A percentile compares a stretch with the other conserved stretches of the same genome.
phyloP scores from a whole-genome alignment of 73 alveolate species.

The Urostyla sp. region DNA sequence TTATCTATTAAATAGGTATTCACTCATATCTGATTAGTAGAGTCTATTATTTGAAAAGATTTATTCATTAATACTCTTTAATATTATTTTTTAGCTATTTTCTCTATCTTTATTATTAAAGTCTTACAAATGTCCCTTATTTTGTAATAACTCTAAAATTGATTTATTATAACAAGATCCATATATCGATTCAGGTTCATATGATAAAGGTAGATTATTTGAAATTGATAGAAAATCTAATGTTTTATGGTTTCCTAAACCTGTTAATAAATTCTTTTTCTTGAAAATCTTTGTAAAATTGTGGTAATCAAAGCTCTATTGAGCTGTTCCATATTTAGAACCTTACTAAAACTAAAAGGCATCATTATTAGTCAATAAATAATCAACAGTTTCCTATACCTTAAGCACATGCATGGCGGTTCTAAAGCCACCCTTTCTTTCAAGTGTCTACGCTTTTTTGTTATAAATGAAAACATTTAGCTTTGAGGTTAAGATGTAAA shows the following conservation, averaged over 20 bases:
- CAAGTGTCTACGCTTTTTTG: conserved; percentile 36
- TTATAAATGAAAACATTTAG: conserved; percentile 43
- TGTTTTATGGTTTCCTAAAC: conserved; percentile 58
- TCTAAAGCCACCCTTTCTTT: conserved; percentile 50
- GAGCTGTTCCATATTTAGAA: background rate
- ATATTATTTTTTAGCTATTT: background rate
- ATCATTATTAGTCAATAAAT: conserved; percentile 10
- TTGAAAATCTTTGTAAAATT: conserved; percentile 36
- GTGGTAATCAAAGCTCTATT: conserved; percentile 47
- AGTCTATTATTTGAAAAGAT: conserved; percentile 55
- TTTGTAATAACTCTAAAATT: background rate
- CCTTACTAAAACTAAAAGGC: conserved; percentile 10
- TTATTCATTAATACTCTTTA: conserved; percentile 30
- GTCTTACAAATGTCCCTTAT: background rate
- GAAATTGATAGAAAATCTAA: conserved; percentile 52
- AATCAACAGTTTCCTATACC: conserved; percentile 35
- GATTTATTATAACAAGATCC: conserved; percentile 26
- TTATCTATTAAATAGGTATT: conserved; percentile 1
- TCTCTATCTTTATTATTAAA: conserved; percentile 19
- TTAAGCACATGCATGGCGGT: conserved; percentile 28
- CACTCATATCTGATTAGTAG: conserved; percentile 48
- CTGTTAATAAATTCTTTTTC: conserved; percentile 16
- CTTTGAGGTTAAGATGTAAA: conserved; percentile 45
- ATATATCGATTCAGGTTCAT: conserved; percentile 19
- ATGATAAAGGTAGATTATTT: conserved; percentile 38